A percentile compares a stretch with the other conserved stretches of the same genome.
Conservation (phyloP, 169 alveolate genomes). For the Toxoplasma gondii region DNA sequence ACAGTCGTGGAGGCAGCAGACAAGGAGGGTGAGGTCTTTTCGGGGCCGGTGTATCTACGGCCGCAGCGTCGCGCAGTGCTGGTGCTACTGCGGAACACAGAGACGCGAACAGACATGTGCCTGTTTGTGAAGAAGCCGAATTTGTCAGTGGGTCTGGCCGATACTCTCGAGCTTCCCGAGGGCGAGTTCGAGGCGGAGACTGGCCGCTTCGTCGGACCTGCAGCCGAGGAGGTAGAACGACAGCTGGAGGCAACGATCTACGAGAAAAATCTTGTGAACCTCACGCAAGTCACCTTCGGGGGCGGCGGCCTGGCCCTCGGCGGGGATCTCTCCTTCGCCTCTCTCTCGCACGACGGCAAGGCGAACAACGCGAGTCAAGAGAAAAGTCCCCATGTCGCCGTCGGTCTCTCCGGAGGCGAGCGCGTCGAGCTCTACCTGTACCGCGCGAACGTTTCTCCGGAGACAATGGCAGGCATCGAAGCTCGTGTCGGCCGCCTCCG, state of each 20-base stretch:
- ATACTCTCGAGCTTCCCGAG: constrained; percentile 40
- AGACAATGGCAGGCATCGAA: neutral
- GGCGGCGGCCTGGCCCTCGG: constrained; percentile 32
- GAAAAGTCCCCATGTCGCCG: neutral
- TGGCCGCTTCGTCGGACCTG: constrained; percentile 59
- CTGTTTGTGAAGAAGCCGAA: constrained; percentile 55
- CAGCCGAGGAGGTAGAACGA: constrained; percentile 52
- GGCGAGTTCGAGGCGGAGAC: constrained; percentile 57
- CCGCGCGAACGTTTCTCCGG: neutral
- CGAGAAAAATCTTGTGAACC: constrained; percentile 53
- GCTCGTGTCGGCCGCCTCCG: neutral
- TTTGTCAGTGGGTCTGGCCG: constrained; percentile 27
- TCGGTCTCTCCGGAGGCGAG: neutral
- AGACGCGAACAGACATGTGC: constrained; percentile 49
- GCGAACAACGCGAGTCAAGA: neutral
- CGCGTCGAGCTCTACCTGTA: constrained; percentile 38
- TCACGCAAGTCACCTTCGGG: constrained; percentile 51
- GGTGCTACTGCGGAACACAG: constrained; percentile 59
- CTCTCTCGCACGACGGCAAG: neutral
- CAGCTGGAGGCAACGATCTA: constrained; percentile 30
- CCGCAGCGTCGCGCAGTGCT: constrained; percentile 61
- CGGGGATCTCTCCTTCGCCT: neutral
- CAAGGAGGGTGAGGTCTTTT: constrained; percentile 14
- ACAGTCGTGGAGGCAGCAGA: constrained; percentile 60
- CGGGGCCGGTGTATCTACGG: constrained; percentile 58